Conservation (phyloP, 306 rosid genomes). For the Dryas alaskensis region DNA sequence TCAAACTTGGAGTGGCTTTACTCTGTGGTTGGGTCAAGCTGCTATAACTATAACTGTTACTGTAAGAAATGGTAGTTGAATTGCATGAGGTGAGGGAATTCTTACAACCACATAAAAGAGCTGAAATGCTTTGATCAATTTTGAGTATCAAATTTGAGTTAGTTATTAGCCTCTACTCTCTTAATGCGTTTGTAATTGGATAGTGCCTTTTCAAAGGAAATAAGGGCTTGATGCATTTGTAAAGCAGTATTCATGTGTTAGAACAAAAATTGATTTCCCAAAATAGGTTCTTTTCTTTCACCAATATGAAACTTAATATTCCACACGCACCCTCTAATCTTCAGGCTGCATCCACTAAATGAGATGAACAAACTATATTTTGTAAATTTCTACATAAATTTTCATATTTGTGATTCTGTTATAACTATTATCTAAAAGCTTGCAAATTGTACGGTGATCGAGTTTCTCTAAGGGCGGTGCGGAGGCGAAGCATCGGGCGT, state of each 20-base stretch:
- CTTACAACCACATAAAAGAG: not conserved
- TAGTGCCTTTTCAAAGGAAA: not conserved
- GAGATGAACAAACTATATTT: too few species aligned
- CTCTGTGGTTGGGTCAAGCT: not conserved
- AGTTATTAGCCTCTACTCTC: not conserved
- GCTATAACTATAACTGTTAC: not conserved
- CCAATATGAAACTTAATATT: too few species aligned
- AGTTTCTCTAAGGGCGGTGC: not conserved
- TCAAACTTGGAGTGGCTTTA: not conserved
- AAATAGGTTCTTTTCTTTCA: not conserved
- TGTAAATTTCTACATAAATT: too few species aligned
- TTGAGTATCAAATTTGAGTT: not conserved
- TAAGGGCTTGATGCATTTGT: not conserved
- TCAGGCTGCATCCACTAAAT: too few species aligned
- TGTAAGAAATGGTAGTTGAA: not conserved
- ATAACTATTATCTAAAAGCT: too few species aligned
- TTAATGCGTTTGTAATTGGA: not conserved
- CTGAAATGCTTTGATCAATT: not conserved
- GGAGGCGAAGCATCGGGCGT: conserved; percentile 26
- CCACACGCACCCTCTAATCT: too few species aligned
- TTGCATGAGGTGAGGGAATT: not conserved
- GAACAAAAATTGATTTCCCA: not conserved
- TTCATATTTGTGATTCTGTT: too few species aligned
- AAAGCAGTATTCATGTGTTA: not conserved
- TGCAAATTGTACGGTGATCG: not conserved